Evolutionary conservation across 2,329 filamentous ascomycete species (phyloP), one percentile per base, ranked within the genome.

Genomic region (Verticillium longisporum): DNA sequence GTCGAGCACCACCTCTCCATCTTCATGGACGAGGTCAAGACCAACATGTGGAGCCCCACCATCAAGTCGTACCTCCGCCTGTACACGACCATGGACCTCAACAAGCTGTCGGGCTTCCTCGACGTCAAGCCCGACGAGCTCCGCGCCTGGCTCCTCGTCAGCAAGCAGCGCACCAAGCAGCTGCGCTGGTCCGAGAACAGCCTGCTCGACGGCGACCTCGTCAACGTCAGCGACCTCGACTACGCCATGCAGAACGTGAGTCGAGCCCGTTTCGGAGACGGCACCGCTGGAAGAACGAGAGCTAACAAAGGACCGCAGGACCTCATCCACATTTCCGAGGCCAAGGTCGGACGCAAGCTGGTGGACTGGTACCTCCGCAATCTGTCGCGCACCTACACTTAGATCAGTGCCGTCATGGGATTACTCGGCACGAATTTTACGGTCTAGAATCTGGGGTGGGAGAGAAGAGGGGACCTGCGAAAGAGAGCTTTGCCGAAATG

Each of bases 21-120:
- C 79, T 99, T 99, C 84, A 98, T 99, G 94, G 93, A 97, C 69
- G 95, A 99, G 82, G 94, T 99, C 77, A 97, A 96, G 87, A 97
- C 92, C 79, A 98, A 96, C 79, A 95, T 99, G 86, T 96, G 88
- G 88, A 94, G 91, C 75, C 95, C 95, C 55, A 97, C 93, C 55
- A 90, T 99, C 75, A 97, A 96, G 84, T 97, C 93, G 65, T 99
- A 99, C 83, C 87, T 99, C 68, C 95, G 96, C 75, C 89, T 99
- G 61, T 99, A 99, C 87, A 98, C 95, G 55, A 99, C 95, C 68
- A 98, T 99, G 94, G 95, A 99, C 72, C 83, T 99, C 65, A 95
- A 94, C 83, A 99, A 99, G 82, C 88, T 99, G 64, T 92, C 95
- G 64, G 93, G 93, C 63, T 99, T 99, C 86, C 85, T 99, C 60